Base-by-base conservation (phyloP, 2,329 filamentous ascomycete genomes). In the Alternaria triticina region DNA sequence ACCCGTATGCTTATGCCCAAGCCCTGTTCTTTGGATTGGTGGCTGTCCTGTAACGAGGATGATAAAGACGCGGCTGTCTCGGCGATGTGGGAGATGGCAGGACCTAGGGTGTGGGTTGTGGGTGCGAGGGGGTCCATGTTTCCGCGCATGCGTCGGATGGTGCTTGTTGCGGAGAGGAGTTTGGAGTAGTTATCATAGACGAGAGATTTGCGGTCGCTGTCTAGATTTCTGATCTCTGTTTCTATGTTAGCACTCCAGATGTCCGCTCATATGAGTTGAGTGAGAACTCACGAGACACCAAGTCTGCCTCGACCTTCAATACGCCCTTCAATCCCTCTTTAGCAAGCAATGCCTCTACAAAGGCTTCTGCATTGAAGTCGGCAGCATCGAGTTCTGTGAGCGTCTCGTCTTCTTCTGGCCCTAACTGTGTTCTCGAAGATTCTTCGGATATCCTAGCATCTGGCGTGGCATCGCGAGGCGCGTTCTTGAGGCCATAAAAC, bases 121-220 rank as follows among this genome's bases (percentile, higher is more conserved):
- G 91, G 90, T 63, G 90, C 91, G 50, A 94, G 77, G 4, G 91
- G 91, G 72, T 94, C 91, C 91, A 95, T 94, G 68, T 90, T 93
- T 30, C 88, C 86, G 61, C 92, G 86, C 92, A 96, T 94, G 84
- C 92, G 93, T 54, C 92, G 88, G 74, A 99, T 99, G 4, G 95
- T 98, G 80, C 97, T 95, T 11, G 96, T 97, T 1, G 96, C 96
- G n/a, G 91, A 88, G 70, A 99, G 97, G 70, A 99, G 83, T 82
- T 98, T 98, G 71, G 91, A 96, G 80, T 98, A 99, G 78, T 99
- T 99, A 79, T 99, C 95, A 79, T 99, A 99, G 5, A 99, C 96
- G 65, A 99, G 83, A 2, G 95, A 94, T 82, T 99, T 99, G 80
- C 96, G 91, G 85, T 99, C 96, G 23, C 95, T 95, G 75, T 98